Evolutionary conservation across 352 stramenopile species (phyloP).

Genomic region (Poterioochromonas sp.): DNA sequence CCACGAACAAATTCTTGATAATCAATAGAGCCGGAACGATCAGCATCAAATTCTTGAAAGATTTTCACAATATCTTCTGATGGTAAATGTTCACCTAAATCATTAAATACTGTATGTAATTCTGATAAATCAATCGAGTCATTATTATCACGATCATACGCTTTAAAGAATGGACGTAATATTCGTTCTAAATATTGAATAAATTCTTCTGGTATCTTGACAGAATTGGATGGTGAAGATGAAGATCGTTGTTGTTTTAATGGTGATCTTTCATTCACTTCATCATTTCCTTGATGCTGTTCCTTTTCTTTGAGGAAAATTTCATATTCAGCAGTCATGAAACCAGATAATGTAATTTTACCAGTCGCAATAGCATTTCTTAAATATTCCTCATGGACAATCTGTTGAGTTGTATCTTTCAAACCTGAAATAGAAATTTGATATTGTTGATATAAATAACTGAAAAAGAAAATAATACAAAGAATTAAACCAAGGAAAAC

Average conservation of each 20-base stretch:
- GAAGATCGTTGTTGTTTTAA: no score
- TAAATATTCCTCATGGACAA: slow-evolving; percentile 60
- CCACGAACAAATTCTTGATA: slow-evolving; percentile 86
- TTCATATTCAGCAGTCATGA: slow-evolving; percentile 51
- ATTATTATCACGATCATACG: slow-evolving; percentile 82
- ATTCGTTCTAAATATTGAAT: slow-evolving; percentile 64
- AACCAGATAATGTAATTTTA: slow-evolving; percentile 64
- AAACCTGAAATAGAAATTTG: slow-evolving; percentile 51
- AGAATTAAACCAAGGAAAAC: slow-evolving; percentile 72
- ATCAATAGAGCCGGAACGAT: slow-evolving; percentile 77
- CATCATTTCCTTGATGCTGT: background rate
- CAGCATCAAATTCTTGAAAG: slow-evolving; percentile 74
- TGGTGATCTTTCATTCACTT: slow-evolving; percentile 16
- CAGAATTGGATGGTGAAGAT: background rate
- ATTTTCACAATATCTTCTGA: slow-evolving; percentile 64
- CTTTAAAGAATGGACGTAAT: slow-evolving; percentile 78
- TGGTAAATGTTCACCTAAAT: slow-evolving; percentile 78
- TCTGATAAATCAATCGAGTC: slow-evolving; percentile 76
- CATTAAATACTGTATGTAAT: slow-evolving; percentile 78
- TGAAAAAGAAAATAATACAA: slow-evolving; percentile 72
- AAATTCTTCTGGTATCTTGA: slow-evolving; percentile 19
- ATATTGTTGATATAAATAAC: slow-evolving; percentile 81
- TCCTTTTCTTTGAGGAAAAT: background rate
- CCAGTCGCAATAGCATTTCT: slow-evolving; percentile 55
- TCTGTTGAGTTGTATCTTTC: slow-evolving; percentile 53